Percentiles rank a stretch among this genome's conserved stretches.
phyloP scores from a whole-genome alignment of 2,329 filamentous ascomycete species.

The Cordyceps farinosa region DNA sequence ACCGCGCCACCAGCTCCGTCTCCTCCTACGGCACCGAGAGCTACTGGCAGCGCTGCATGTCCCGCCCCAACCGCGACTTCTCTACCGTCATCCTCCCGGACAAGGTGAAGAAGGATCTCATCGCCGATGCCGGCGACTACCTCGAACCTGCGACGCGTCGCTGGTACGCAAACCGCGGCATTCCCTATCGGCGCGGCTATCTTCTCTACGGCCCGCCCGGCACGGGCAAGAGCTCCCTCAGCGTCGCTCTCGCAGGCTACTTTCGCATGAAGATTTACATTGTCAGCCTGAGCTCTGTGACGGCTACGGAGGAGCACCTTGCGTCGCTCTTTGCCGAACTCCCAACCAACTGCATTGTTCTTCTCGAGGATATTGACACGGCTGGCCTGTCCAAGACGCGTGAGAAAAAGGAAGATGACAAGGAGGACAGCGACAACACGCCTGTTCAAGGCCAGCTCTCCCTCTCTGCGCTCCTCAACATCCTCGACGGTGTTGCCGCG shows the following conservation, averaged over 20 bases:
- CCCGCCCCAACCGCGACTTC: slow-evolving; percentile 57
- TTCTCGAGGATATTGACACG: slow-evolving; percentile 74
- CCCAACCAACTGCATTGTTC: slow-evolving; percentile 66
- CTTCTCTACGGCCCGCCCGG: slow-evolving; percentile 77
- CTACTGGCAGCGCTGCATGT: slow-evolving; percentile 60
- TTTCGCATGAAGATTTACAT: slow-evolving; percentile 72
- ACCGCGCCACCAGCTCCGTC: slow-evolving; percentile 50
- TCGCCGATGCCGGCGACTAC: slow-evolving; percentile 61
- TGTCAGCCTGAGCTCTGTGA: slow-evolving; percentile 60
- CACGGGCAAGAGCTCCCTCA: slow-evolving; percentile 73
- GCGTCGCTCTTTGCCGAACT: slow-evolving; percentile 62
- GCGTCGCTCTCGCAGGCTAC: slow-evolving; percentile 65
- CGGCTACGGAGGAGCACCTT: slow-evolving; percentile 63
- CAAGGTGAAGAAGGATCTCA: slow-evolving; percentile 54
- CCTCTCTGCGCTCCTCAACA: slow-evolving; percentile 74
- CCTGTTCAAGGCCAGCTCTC: slow-evolving; percentile 47
- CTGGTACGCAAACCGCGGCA: slow-evolving; percentile 84
- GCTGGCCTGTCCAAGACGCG: slow-evolving; percentile 64
- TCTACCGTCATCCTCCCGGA: slow-evolving; percentile 64
- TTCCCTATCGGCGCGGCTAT: slow-evolving; percentile 82
- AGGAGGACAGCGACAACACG: slow-evolving; percentile 22
- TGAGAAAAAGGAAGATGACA: slow-evolving; percentile 31
- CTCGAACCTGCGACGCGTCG: slow-evolving; percentile 58
- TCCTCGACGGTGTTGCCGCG: slow-evolving; percentile 69
- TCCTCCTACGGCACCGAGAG: slow-evolving; percentile 38